Evolutionary conservation across 352 stramenopile species (phyloP).

Genomic region (Globisporangium cederbergense): DNA sequence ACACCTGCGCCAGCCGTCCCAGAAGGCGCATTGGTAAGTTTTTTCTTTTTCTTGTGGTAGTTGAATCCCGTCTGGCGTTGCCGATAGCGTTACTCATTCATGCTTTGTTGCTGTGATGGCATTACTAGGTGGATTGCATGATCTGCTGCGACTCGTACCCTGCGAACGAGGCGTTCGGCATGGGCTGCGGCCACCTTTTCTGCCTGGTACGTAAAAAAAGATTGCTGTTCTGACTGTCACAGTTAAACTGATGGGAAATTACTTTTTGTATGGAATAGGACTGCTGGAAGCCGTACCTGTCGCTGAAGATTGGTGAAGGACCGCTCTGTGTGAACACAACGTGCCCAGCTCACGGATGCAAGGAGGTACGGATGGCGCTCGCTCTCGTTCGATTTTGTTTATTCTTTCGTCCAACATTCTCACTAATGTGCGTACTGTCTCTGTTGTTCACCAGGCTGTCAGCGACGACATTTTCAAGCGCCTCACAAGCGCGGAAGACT

Average conservation of each 20-base stretch:
- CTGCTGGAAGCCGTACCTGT: slow-evolving; percentile 85
- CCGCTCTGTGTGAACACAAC: slow-evolving; percentile 92
- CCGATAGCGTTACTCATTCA: not conserved
- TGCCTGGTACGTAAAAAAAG: slow-evolving; percentile 76
- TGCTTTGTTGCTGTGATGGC: not conserved
- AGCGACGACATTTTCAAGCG: slow-evolving; percentile 66
- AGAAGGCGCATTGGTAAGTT: slow-evolving; percentile 36
- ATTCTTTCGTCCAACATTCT: not conserved
- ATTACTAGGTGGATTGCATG: slow-evolving; percentile 63
- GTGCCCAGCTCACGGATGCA: slow-evolving; percentile 94
- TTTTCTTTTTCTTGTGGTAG: not conserved
- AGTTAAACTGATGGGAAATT: not conserved
- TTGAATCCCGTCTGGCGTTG: not conserved
- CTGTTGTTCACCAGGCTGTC: slow-evolving; percentile 34
- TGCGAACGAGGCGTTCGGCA: slow-evolving; percentile 73
- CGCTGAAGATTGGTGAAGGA: slow-evolving; percentile 89
- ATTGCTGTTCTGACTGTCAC: not conserved
- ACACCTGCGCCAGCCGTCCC: slow-evolving; percentile 31
- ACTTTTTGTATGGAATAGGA: slow-evolving; percentile 28
- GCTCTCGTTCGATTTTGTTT: not conserved
- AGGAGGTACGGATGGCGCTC: slow-evolving; percentile 60
- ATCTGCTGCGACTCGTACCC: slow-evolving; percentile 95
- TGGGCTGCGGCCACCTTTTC: slow-evolving; percentile 97
- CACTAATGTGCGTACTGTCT: not conserved
- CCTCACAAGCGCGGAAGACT: slow-evolving; percentile 63